Evolutionary conservation across 495 filamentous ascomycete genomes (phyloP).

Genomic region (Hypoxylon subgilvum): DNA sequence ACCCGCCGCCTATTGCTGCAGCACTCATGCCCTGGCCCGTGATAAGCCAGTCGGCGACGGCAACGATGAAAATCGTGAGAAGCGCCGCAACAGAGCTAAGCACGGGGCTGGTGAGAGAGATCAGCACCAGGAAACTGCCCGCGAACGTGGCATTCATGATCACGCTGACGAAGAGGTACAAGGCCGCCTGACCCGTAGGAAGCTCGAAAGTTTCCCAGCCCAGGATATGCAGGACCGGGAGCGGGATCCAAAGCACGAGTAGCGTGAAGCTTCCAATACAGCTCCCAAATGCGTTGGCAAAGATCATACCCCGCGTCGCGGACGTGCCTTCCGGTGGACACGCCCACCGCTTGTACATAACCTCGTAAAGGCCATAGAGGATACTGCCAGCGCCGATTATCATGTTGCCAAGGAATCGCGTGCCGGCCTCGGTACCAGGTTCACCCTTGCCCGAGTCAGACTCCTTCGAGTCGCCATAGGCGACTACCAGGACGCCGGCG

Average conservation of each 20-base stretch:
- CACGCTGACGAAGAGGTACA: slow-evolving; percentile 79
- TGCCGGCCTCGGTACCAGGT: slow-evolving; percentile 51
- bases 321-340: slow-evolving; percentile 90
- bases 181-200: slow-evolving; percentile 75
- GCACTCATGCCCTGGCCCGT: slow-evolving; percentile 75
- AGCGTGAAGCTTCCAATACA: slow-evolving; percentile 86
- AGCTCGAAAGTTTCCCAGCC: slow-evolving; percentile 83
- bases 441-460: slow-evolving; percentile 51
- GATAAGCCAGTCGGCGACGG: slow-evolving; percentile 84
- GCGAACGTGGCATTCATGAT: slow-evolving; percentile 87
- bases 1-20: slow-evolving; percentile 79
- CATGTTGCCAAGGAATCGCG: slow-evolving; percentile 79
- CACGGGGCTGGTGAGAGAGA: slow-evolving; percentile 89
- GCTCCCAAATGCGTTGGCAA: slow-evolving; percentile 89
- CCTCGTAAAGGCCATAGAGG: slow-evolving; percentile 95
- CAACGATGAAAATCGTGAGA: slow-evolving; percentile 95
- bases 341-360: slow-evolving; percentile 88
- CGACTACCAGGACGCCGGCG: slow-evolving; percentile 85
- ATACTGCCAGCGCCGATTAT: slow-evolving; percentile 93
- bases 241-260: slow-evolving; percentile 85
- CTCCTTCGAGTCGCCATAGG: slow-evolving; percentile 73
- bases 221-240: slow-evolving; percentile 79
- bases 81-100: slow-evolving; percentile 89
- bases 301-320: slow-evolving; percentile 82
- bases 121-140: slow-evolving; percentile 91